Evolutionary conservation across 2,329 filamentous ascomycete species (phyloP), one percentile per base, ranked within the genome.

Genomic region (Aureobasidium sp.): DNA sequence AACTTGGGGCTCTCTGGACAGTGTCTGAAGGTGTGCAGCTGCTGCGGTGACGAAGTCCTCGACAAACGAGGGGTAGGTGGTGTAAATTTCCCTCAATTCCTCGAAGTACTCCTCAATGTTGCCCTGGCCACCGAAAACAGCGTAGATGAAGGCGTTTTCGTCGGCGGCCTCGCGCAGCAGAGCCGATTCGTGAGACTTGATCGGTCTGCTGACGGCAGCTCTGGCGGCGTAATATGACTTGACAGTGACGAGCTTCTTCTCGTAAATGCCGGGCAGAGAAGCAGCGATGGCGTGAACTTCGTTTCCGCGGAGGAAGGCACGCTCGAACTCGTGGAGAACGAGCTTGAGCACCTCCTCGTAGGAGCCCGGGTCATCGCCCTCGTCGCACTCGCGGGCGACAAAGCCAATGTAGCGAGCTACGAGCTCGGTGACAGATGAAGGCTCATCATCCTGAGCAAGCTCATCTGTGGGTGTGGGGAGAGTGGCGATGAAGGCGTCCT

Each of bases 21-120:
- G 81, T 27, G 79, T 86, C 72, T 93, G 90, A n/a, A 99, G 83
- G 59, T 95, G 85, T 70, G 95, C 88, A 15, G 94, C 92, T 8
- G 91, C 87, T 25, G 85, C 83, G 29, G 82, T 81, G 69, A 99
- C 83, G 65, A 97, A 85, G 65, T 95, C 90, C 67, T 90, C 88
- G 5, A 96, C 85, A 67, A 99, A 95, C 29, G 88, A 88, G 13
- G 89, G 87, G 76, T 99, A 99, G 62, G 92, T 96, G 68, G 81
- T 85, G 78, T 93, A 93, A 61, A 97, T 84, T 73, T 95, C 88
- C 60, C 94, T 86, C 64, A 99, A 83, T 78, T 99, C 94, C 67
- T 99, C 93, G 70, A 99, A 99, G 77, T 99, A 99, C 77, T 99
- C 95, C 76, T 99, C 93, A 65, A 99, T 97, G 75, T 99, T 99